Evolutionary conservation across 345 rosid species (phyloP).

Genomic region (Turnera subulata): DNA sequence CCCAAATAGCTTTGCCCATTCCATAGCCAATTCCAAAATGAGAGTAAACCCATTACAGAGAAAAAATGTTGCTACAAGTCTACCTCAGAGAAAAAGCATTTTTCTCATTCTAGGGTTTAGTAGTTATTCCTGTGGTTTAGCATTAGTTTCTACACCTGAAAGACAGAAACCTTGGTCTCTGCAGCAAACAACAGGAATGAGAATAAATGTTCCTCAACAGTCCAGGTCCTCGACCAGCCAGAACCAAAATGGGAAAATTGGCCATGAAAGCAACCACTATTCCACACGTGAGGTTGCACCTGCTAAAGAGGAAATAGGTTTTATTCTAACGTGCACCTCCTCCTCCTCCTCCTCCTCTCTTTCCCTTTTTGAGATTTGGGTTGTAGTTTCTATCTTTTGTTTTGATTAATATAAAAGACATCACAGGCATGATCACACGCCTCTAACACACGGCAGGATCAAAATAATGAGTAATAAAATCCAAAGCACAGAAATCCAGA

Average conservation of each 20-base stretch:
- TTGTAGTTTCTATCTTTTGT: too few relatives aligned
- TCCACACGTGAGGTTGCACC: conserved; percentile 19
- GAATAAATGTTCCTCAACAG: conserved; percentile 1
- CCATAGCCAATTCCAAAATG: not conserved
- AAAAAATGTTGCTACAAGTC: not conserved
- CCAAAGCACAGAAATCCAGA: conserved; percentile 25
- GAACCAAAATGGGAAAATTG: conserved; percentile 18
- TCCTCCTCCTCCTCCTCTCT: too few relatives aligned
- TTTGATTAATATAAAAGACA: too few relatives aligned
- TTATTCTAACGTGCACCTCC: conserved; percentile 28
- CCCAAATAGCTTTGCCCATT: too few relatives aligned
- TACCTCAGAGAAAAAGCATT: not conserved
- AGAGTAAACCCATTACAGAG: not conserved
- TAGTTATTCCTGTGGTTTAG: not conserved
- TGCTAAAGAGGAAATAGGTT: conserved; percentile 24
- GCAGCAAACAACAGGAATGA: not conserved
- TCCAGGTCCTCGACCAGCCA: not conserved
- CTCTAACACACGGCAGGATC: too few relatives aligned
- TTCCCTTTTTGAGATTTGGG: too few relatives aligned
- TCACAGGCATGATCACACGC: too few relatives aligned
- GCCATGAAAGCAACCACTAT: conserved; percentile 20
- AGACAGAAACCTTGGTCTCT: not conserved
- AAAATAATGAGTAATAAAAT: conserved; percentile 7
- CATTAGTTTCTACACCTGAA: not conserved
- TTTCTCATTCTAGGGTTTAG: not conserved